Base-by-base conservation (phyloP, 371 early-diverging fungal genomes). In the Mortierella sp. region DNA sequence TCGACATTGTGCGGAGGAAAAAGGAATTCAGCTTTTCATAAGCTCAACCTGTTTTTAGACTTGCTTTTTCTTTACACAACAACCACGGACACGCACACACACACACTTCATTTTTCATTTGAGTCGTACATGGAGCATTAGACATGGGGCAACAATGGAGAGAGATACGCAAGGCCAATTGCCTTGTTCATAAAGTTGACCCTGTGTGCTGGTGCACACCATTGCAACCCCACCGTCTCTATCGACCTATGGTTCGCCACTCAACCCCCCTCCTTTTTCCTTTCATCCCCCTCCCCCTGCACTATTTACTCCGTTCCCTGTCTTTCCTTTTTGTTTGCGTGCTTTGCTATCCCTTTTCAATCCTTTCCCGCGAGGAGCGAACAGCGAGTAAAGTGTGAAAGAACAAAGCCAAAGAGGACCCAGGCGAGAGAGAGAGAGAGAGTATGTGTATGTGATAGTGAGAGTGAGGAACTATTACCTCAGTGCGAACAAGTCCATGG, bases 211-310 rank as follows among this genome's bases (percentile, higher is more conserved):
- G 3, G 6, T 19, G 4, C 21, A 19, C 28, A 6, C 57, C 28
- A 26, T 37, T 59, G 10, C 70, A 71, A 40, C 24, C 71, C 50
- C 53, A 54, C 51, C 54, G n/a, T 46, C 69, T n/a, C 26, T 69
- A 24, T 10, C 46, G 26, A 28, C 46, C 28, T 8, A 48, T 70
- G 48, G 14, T 48, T 46, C 31, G 9, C 19, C 28, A 46, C 31
- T 14, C 37, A 43, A 31, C 21, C 69, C 28, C 67, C 28, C 21
- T 46, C 48, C 16, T 5, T 31, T 61, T 43, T n/a, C 21, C 4
- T 73, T 44, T 55, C 16, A n/a, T 31, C 55, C 26, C 19, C 13
- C 75, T 21, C 44, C n/a, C 54, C 28, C 69, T 43, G 34, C 40
- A 2, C 34, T 28, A n/a, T n/a, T 11, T 37, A 6, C 11, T 37